Conservation (phyloP, 2,329 filamentous ascomycete genomes). For the Sordariomycetes sp. region DNA sequence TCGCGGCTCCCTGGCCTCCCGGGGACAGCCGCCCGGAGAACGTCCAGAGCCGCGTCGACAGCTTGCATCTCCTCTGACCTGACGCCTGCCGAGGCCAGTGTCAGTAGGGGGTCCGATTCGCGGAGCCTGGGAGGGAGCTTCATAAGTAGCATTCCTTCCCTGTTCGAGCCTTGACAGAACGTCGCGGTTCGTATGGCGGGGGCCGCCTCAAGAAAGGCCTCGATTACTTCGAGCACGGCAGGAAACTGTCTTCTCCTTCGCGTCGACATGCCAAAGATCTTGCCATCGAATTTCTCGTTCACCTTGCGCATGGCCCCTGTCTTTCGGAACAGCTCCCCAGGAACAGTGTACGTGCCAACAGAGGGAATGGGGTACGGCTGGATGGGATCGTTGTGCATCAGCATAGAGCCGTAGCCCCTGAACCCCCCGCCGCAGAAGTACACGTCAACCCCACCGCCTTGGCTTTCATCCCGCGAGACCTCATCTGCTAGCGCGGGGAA, state of each 20-base stretch:
- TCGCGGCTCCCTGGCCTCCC: constrained; percentile 19
- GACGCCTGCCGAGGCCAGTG: constrained; percentile 15
- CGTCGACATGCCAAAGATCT: constrained; percentile 70
- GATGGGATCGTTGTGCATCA: constrained; percentile 67
- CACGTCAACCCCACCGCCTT: constrained; percentile 45
- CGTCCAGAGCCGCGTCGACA: constrained; percentile 24
- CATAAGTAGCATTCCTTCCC: constrained; percentile 73
- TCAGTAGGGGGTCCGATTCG: constrained; percentile 51
- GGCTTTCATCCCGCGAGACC: not conserved
- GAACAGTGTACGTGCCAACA: constrained; percentile 67
- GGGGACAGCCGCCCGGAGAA: constrained; percentile 32
- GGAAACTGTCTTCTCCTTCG: constrained; percentile 72
- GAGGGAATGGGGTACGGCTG: constrained; percentile 74
- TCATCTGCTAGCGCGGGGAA: constrained; percentile 37
- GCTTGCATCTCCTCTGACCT: constrained; percentile 14
- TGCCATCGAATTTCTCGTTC: constrained; percentile 38
- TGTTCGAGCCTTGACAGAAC: constrained; percentile 81
- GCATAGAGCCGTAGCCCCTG: constrained; percentile 78
- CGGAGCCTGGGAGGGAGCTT: constrained; percentile 49
- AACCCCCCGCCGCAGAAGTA: constrained; percentile 89
- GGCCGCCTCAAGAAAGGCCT: constrained; percentile 58
- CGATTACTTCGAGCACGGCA: constrained; percentile 72
- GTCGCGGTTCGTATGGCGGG: constrained; percentile 62
- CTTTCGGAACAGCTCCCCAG: constrained; percentile 47
- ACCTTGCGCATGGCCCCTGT: constrained; percentile 38